Percentiles rank a stretch among this genome's conserved stretches.
These are phyloP conservation scores for Gracilaria vermiculophylla DNA, from an alignment of 23 red algal species.

Conservation along the genomic window DNA sequence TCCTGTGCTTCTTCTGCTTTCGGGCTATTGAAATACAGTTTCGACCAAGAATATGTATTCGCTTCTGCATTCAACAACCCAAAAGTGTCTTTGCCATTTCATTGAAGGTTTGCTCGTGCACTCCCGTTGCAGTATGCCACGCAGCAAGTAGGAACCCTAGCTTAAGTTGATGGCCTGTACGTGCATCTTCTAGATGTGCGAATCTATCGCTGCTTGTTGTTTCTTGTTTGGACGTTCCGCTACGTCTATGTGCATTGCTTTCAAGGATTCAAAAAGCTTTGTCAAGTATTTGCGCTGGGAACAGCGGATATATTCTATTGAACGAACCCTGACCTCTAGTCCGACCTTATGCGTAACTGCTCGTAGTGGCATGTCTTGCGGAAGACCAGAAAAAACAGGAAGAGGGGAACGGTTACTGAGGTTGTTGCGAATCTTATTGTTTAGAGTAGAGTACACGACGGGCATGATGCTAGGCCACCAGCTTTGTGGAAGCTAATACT, in stretches of 20 bases:
- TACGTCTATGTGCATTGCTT: not conserved
- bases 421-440: constrained; percentile 10
- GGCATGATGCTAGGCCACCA: not conserved
- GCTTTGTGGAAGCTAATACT: not conserved
- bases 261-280: not conserved
- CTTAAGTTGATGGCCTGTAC: not conserved
- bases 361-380: not conserved
- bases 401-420: not conserved
- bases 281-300: not conserved
- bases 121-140: not conserved
- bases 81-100: constrained; percentile 2
- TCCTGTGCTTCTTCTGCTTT: not conserved
- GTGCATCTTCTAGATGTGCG: not conserved
- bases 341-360: not conserved
- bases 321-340: not conserved
- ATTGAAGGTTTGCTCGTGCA: not conserved
- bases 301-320: not conserved
- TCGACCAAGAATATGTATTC: constrained; percentile 24
- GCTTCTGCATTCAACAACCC: not conserved
- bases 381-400: constrained; percentile 33
- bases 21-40: not conserved
- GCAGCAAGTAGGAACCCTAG: not conserved
- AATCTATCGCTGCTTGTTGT: not conserved
- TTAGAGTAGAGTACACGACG: not conserved
- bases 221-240: not conserved